Conservation (phyloP, 257 asterid species). For the Thymus mandschuricus region DNA sequence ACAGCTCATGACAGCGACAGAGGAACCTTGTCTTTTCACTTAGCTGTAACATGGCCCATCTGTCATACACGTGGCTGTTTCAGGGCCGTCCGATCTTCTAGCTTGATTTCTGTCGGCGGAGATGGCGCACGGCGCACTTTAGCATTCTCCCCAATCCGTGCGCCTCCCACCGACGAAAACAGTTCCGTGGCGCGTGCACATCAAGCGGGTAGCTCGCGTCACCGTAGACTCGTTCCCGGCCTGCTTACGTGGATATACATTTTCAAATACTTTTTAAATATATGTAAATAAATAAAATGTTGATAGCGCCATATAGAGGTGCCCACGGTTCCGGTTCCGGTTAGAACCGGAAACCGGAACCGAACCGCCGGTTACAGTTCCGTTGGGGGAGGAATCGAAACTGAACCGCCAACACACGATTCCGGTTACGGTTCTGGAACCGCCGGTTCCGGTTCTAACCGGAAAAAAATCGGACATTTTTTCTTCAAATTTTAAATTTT, state of each 20-base stretch:
- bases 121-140: slow-evolving; percentile 22
- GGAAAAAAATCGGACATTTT: no score
- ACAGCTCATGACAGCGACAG: slow-evolving; percentile 51
- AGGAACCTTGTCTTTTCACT: slow-evolving; percentile 34
- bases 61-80: slow-evolving; percentile 33
- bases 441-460: no score
- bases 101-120: slow-evolving; percentile 45
- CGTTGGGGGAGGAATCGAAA: no score
- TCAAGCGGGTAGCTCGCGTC: slow-evolving; percentile 2
- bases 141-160: slow-evolving; percentile 14
- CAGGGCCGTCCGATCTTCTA: slow-evolving; percentile 29
- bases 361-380: no score
- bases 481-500: no score
- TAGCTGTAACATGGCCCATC: slow-evolving; percentile 39
- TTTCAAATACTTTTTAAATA: no score
- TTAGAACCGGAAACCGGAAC: no score
- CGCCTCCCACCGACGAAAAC: slow-evolving; percentile 39
- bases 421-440: no score
- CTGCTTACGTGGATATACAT: slow-evolving; percentile 19
- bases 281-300: no score
- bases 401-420: no score
- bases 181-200: slow-evolving; percentile 15
- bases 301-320: no score
- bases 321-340: no score
- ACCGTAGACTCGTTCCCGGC: not conserved